Evolutionary conservation across 2,329 filamentous ascomycete genomes (phyloP).

Genomic region (Pseudogymnoascus sp.): DNA sequence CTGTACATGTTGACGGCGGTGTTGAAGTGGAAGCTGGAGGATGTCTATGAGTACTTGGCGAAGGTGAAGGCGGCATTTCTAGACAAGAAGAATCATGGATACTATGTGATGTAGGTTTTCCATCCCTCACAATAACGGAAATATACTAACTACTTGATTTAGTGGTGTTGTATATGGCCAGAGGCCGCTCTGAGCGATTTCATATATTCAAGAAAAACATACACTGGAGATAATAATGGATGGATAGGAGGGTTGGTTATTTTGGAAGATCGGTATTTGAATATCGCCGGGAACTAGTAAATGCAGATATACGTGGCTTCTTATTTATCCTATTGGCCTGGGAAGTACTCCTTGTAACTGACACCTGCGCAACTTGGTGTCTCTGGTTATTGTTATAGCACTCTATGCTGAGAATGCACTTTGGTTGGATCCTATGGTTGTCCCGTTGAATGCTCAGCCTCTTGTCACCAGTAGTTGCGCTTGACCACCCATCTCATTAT

Average conservation of each 20-base stretch:
- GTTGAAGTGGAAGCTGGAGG: background rate
- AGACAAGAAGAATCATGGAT: conserved; percentile 8
- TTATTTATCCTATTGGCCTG: background rate
- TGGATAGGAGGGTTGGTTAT: background rate
- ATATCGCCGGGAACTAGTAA: background rate
- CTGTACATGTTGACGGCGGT: background rate
- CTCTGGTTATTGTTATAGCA: background rate
- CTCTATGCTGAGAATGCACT: background rate
- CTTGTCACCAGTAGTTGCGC: background rate
- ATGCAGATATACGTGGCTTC: background rate
- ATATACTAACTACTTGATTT: background rate
- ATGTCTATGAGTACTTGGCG: background rate
- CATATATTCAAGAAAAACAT: background rate
- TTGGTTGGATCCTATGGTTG: background rate
- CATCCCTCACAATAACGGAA: background rate
- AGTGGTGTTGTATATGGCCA: background rate
- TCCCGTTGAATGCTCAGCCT: background rate
- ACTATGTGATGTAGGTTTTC: conserved; percentile 3
- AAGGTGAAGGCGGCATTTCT: background rate
- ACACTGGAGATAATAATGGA: background rate
- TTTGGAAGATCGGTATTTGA: background rate
- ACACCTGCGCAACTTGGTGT: background rate
- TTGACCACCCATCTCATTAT: background rate
- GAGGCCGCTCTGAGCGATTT: background rate
- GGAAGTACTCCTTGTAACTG: background rate